Evolutionary conservation across 306 rosid species (phyloP), one percentile per base, ranked within the genome.

Genomic region (Citrullus amarus): DNA sequence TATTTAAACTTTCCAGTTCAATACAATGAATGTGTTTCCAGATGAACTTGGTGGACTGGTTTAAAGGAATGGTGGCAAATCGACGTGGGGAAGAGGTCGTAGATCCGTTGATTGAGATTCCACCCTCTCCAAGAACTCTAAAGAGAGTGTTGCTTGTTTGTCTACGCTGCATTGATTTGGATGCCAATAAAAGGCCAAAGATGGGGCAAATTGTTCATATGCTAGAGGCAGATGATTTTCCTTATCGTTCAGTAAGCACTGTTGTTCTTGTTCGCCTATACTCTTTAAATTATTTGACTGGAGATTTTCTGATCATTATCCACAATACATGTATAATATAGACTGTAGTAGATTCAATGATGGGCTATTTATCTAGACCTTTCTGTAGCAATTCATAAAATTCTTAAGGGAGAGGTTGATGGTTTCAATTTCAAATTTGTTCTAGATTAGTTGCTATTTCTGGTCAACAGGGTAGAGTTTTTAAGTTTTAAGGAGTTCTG

Each of bases 31-130:
- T 79, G 80, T 68, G 54, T 41, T 83, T 84, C 84, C 87, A 95
- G 98, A 95, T 95, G 97, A 95, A 95, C 85, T 83, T 95, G 88
- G 97, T 92, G 67, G 98, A 95, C 78, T 95, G 97, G 97, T 95
- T 95, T 79, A 95, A 91, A 84, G 96, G 85, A 82, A 89, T 91
- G 97, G 97, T 95, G 20, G 91, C 93, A 43, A 89, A 85, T 85
- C 97, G 93, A 41, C 91, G 97, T 30, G 93, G 96, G 0, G 97
- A 95, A 59, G 98, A 89, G 11, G 87, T 92, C 20, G 81, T 92
- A 53, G 98, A 95, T 81, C 92, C 97, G 53, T 76, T 88, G 71
- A 87, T 95, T n/a, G 90, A 86, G 87, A 76, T 86, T 83, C 91
- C 85, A 54, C 96, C 98, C 61, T 53, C 93, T 67, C 90, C 91